Conservation (phyloP, 2,329 filamentous ascomycete genomes). For the Alternaria hordeiaustralica region DNA sequence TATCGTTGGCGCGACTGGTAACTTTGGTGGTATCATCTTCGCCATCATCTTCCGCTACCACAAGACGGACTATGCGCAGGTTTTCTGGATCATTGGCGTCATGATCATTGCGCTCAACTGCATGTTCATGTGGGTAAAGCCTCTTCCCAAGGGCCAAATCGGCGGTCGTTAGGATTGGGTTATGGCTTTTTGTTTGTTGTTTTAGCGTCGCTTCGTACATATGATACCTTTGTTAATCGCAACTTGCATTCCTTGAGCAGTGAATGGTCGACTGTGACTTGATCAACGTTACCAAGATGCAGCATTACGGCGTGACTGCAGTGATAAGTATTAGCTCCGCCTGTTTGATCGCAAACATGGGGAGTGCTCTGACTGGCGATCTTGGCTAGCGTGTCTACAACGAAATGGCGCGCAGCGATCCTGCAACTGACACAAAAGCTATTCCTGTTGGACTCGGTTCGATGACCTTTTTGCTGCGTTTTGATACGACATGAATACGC, state of each 20-base stretch:
- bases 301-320: background rate
- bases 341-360: background rate
- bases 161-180: slow-evolving; percentile 47
- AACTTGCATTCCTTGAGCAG: background rate
- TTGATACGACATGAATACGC: background rate
- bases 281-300: background rate
- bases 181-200: background rate
- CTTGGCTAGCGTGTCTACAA: background rate
- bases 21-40: slow-evolving; percentile 84
- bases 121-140: slow-evolving; percentile 67
- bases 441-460: background rate
- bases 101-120: slow-evolving; percentile 75
- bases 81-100: slow-evolving; percentile 82
- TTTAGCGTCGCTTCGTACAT: slow-evolving; percentile 2
- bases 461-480: background rate
- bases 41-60: slow-evolving; percentile 82
- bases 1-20: slow-evolving; percentile 78
- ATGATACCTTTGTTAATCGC: slow-evolving; percentile 6
- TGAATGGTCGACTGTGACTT: background rate
- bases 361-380: background rate
- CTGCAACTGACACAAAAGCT: background rate
- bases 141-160: slow-evolving; percentile 62
- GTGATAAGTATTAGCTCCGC: background rate
- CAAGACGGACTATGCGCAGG: slow-evolving; percentile 69
- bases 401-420: background rate